Evolutionary conservation across 108 stramenopile species (phyloP), one percentile per base, ranked within the genome.

Genomic region (Seminavis robusta): DNA sequence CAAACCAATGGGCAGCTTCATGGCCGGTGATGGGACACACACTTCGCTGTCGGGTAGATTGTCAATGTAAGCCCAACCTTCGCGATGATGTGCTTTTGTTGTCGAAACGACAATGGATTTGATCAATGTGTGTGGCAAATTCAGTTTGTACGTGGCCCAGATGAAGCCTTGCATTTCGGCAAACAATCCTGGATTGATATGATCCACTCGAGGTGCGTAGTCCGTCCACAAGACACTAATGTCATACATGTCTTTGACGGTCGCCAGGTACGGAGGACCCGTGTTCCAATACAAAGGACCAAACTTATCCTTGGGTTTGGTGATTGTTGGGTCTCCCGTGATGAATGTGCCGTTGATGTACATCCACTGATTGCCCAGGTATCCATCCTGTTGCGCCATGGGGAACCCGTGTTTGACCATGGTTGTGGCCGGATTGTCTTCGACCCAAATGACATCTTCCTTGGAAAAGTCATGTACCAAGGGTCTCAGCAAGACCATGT

Each of bases 401-500:
- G 64, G 64, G 47, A 39, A 47, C 13, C 64, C 64, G 34, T 37
- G 56, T 24, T 36, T 21, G 7, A 65, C 64, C 2, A 51, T 15
- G 3, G 20, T 25, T 13, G 40, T 63, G 28, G 17, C 19, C 8
- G 57, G 57, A 2, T 41, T 23, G 16, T 41, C 13, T 20, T 59
- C 57, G 15, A 46, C 57, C 7, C 7, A 59, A 25, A 47, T 13
- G n/a, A 34, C 47, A 43, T 65, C 52, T 6, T 27, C 33, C 16
- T 71, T 47, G 4, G 59, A 43, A 62, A 87, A 84, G 49, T 88
- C 89, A 45, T 68, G 73, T 7, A 74, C 75, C 13, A 98, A 59
- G 7, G 94, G 93, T 36, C 91, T 47, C 47, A 97, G 43, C 25
- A 98, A 61, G 6, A 95, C 55, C 84, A 96, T 91, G 62, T 98